These are phyloP conservation scores for Calocera viscosa DNA, from an alignment of 768 basidiomycete species.

Conservation along the genomic window DNA sequence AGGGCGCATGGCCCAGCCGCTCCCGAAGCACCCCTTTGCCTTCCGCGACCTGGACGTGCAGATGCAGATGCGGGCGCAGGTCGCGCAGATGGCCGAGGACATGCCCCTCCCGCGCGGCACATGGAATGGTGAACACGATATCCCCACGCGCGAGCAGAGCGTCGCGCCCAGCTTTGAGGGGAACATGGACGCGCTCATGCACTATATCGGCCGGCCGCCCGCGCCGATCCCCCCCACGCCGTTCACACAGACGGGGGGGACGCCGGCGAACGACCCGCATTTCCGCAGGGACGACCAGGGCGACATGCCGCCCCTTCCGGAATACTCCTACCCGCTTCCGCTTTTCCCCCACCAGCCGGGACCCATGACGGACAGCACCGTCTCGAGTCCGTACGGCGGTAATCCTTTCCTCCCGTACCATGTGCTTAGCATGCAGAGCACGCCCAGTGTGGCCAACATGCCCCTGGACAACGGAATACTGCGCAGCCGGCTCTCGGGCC, in stretches of 20 bases:
- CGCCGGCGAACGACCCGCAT: neutral
- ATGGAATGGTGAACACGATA: neutral
- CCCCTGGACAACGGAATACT: neutral
- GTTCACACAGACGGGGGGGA: constrained; percentile 7
- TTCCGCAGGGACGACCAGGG: neutral
- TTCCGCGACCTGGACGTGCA: neutral
- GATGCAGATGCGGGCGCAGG: neutral
- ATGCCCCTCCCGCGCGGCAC: neutral
- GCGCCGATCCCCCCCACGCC: constrained; percentile 16
- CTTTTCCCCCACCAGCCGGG: constrained; percentile 8
- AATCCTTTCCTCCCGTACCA: constrained; percentile 14
- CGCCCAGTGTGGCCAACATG: constrained; percentile 10
- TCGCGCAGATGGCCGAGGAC: neutral
- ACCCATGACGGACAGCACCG: constrained; percentile 1
- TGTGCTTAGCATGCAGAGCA: neutral
- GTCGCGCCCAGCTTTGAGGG: neutral
- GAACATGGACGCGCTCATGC: neutral
- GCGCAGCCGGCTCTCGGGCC: neutral
- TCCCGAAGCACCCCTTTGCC: neutral
- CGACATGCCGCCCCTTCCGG: neutral
- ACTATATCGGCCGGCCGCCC: constrained; percentile 11
- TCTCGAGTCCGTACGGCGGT: constrained; percentile 13
- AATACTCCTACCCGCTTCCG: constrained; percentile 6
- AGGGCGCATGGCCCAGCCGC: neutral
- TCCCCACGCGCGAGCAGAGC: neutral